Base-by-base conservation (phyloP, 2,329 filamentous ascomycete species). In the Cordyceps farinosa region DNA sequence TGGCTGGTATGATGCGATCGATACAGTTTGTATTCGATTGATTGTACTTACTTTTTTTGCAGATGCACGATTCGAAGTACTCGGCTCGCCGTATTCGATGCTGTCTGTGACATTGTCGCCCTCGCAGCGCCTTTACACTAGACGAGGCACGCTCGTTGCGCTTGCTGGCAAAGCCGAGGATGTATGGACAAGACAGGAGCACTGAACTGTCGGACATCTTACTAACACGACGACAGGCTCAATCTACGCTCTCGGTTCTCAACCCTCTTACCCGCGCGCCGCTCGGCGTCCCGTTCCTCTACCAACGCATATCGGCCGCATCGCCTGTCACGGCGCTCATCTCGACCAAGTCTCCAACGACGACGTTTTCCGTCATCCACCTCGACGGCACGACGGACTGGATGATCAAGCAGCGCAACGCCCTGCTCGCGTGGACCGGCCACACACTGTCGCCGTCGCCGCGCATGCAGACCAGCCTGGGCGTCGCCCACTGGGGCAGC, bases 51-150 rank as follows among this genome's bases (percentile, higher is more conserved):
- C n/a, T 32, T 40, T 11, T 13, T 40, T 1, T 27, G 8, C 69
- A 97, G 95, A 98, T 84, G 95, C 95, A 61, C 88, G 88, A 64
- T 99, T 99, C 76, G 92, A 98, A 77, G 92, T 98, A 54, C 81
- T 99, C 67, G 95, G 95, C 66, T 86, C 91, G 30, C 92, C 94
- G 1, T 95, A 95, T 77, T 98, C 95, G 62, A 87, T 99, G 67
- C 88, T 99, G 69, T 97, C 94, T 29, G 93, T 97, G 67, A 91
- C 90, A 8, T 85, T 99, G 59, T 96, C 95, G 42, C 91, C 95
- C 48, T 98, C 94, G 38, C 94, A 98, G 76, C 90, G 90, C 70
- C 87, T 99, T 56, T 97, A 95, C 77, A 97, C 95, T 29, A 86
- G 94, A 69, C 87, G 92, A 70, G 96, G 96, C 61, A 97, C 94